Evolutionary conservation across 805 yeast species (phyloP), one percentile per base, ranked within the genome.

Genomic region (Metschnikowia baotianmanensis): DNA sequence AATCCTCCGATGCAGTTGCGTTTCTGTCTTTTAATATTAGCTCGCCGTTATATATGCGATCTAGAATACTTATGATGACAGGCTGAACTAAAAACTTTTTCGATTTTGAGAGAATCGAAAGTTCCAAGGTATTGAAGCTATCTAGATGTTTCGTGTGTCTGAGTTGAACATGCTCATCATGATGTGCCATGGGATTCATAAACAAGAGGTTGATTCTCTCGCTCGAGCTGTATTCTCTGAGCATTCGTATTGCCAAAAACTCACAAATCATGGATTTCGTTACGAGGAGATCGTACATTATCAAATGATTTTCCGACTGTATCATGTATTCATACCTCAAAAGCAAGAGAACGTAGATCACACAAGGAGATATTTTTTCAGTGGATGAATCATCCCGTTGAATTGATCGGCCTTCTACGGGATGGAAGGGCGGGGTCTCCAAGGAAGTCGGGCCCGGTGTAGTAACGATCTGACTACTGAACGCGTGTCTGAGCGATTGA

Each of bases 251-350:
- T 2, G 81, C 78, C 25, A 76, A 58, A n/a, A 74, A 50, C 54
- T 77, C 82, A 50, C 82, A 77, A 4, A 76, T 62, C 41, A 61
- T 67, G 24, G 80, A 71, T 38, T 78, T 68, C 3, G 82, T 74
- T 11, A 43, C 42, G 37, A 68, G 53, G 32, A 68, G 52, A 28
- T 69, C 74, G 43, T 51, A 66, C 42, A 58, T 51, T 13, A 67
- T 59, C 43, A 67, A 52, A 43, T 69, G 65, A 47, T 61, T 61
- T 35, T 67, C 69, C 4, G 67, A 56, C 45, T 69, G 74, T 24
- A 68, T 65, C 36, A 58, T 46, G 44, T 58, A 69, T 50, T 69
- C 74, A 39, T 67, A 66, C 31, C 66, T 48, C 17, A 69, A 44
- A 15, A 69, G 51, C 31, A 69, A 50, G 6, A 69, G 50, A 4